Evolutionary conservation across 2,329 filamentous ascomycete species (phyloP).

Genomic region (Microcyclospora tardicrescens): DNA sequence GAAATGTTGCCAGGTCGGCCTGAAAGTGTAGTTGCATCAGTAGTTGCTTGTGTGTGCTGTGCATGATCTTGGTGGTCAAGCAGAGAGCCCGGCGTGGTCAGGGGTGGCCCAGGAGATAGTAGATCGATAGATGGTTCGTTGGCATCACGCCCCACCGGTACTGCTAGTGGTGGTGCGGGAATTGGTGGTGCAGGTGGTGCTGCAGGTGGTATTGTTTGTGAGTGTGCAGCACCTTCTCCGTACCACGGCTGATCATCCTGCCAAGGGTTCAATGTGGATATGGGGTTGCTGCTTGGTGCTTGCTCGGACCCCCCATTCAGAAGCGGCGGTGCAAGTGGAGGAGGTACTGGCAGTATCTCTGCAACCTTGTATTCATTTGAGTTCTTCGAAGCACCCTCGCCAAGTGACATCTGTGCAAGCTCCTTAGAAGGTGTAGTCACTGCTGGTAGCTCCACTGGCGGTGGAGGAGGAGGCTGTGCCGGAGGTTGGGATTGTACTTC

Average conservation of each 20-base stretch:
- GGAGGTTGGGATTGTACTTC: slow-evolving; percentile 11
- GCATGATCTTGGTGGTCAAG: slow-evolving; percentile 22
- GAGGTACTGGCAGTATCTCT: slow-evolving; percentile 14
- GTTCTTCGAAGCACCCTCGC: slow-evolving; percentile 9
- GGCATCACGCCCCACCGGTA: not conserved
- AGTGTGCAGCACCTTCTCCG: not conserved
- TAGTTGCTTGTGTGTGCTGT: slow-evolving; percentile 22
- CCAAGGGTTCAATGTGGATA: slow-evolving; percentile 10
- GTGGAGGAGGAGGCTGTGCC: slow-evolving; percentile 6
- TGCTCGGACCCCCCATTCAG: slow-evolving; percentile 5
- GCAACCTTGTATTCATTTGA: slow-evolving; percentile 10
- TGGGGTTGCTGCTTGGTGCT: slow-evolving; percentile 3
- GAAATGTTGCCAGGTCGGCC: slow-evolving; percentile 3
- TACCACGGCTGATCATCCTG: slow-evolving; percentile 3
- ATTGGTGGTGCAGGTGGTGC: too few relatives aligned
- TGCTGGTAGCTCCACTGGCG: slow-evolving; percentile 30
- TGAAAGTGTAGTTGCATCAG: slow-evolving; percentile 1
- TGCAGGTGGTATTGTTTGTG: not conserved
- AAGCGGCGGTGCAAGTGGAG: slow-evolving; percentile 7
- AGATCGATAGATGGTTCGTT: slow-evolving; percentile 4
- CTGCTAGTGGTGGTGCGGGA: too few relatives aligned
- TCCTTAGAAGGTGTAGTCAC: slow-evolving; percentile 28
- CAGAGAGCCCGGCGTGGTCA: slow-evolving; percentile 19
- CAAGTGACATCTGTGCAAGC: slow-evolving; percentile 25
- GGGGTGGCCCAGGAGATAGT: slow-evolving; percentile 15